phyloP scores from a whole-genome alignment of 2,329 filamentous ascomycete genomes.

The Colletotrichum eremochloae region DNA sequence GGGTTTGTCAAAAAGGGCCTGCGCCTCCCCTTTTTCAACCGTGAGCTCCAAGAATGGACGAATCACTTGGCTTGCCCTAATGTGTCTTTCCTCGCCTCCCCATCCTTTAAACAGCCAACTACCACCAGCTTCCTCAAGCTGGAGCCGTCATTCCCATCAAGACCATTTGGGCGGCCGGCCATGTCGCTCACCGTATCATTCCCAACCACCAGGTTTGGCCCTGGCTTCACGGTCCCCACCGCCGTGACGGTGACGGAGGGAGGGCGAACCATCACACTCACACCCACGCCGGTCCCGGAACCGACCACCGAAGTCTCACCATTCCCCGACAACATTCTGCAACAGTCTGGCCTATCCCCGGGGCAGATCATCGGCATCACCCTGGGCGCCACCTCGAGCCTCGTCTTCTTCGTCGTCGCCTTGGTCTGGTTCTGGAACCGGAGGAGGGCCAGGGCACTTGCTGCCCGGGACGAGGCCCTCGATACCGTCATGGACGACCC shows the following conservation, averaged over 20 bases:
- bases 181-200: conserved; percentile 31
- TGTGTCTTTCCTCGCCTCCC: conserved; percentile 5
- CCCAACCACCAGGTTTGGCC: conserved; percentile 36
- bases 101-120: conserved; percentile 17
- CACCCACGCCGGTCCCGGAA: conserved; percentile 13
- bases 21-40: conserved; percentile 26
- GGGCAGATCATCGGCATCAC: conserved; percentile 40
- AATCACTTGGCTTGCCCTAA: conserved; percentile 22
- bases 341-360: conserved; percentile 37
- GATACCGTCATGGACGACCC: conserved; percentile 32
- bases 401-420: conserved; percentile 38
- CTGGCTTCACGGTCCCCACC: conserved; percentile 34
- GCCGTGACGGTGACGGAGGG: conserved; percentile 21
- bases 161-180: conserved; percentile 21
- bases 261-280: conserved; percentile 24
- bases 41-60: conserved; percentile 9
- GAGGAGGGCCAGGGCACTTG: conserved; percentile 17
- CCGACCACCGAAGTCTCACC: conserved; percentile 11
- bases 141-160: conserved; percentile 34
- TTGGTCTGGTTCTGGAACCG: conserved; percentile 40
- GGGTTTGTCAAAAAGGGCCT: conserved; percentile 40
- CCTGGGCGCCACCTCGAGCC: conserved; percentile 32
- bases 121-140: conserved; percentile 18
- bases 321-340: conserved; percentile 38
- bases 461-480: conserved; percentile 25